Evolutionary conservation across 768 basidiomycete species (phyloP).

Genomic region (Auricularia sp.): DNA sequence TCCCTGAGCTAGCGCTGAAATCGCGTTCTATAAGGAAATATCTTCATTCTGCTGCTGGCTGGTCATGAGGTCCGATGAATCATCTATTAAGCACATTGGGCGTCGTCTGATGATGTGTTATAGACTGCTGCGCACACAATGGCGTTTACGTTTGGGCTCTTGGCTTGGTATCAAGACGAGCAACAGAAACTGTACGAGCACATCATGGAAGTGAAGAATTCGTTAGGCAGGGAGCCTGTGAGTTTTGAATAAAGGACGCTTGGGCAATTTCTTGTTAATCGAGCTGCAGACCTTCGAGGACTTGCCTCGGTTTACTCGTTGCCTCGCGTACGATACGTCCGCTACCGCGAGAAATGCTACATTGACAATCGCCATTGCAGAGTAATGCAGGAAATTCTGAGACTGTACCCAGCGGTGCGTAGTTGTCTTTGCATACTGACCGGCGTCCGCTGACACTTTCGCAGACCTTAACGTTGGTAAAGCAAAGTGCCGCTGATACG

Average conservation of each 20-base stretch:
- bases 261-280: neutral
- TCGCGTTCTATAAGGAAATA: slow-evolving; percentile 17
- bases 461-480: slow-evolving; percentile 16
- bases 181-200: slow-evolving; percentile 31
- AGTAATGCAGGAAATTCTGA: slow-evolving; percentile 36
- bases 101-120: neutral
- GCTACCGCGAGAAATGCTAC: no score
- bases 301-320: slow-evolving; percentile 13
- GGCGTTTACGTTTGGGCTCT: slow-evolving; percentile 35
- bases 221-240: slow-evolving; percentile 12
- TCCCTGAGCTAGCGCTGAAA: neutral
- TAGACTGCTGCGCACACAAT: slow-evolving; percentile 31
- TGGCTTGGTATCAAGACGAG: slow-evolving; percentile 33
- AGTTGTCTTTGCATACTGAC: neutral
- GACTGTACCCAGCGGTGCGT: slow-evolving; percentile 36
- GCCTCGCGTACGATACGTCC: no score
- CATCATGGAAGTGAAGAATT: slow-evolving; percentile 21
- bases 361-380: slow-evolving; percentile 6
- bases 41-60: slow-evolving; percentile 39
- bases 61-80: slow-evolving; percentile 40
- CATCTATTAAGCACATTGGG: neutral
- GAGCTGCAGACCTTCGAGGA: slow-evolving; percentile 20
- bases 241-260: neutral
- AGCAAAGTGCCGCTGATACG: slow-evolving; percentile 16
- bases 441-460: neutral